Base-by-base conservation (phyloP, 2,329 filamentous ascomycete genomes). In the Aspergillus neotritici region DNA sequence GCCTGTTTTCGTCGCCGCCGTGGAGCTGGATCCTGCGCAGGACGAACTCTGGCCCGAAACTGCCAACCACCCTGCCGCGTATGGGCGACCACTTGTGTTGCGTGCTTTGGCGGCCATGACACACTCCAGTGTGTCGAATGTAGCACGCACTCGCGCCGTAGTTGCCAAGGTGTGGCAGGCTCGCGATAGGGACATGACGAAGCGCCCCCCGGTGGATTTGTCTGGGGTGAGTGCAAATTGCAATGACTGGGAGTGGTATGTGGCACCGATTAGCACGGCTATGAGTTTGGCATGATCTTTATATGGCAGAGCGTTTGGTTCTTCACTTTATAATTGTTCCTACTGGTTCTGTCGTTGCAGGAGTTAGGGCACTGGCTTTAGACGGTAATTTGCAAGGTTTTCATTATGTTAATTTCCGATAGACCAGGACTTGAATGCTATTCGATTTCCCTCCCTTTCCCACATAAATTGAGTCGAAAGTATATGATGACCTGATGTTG, bases 111-210 rank as follows among this genome's bases (percentile, higher is more conserved):
- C 66, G 3, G 58, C 60, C 2, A 67, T 75, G 61, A 58, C 63
- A 0, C 61, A 66, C 15, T 66, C 61, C 0, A 71, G 69, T 1
- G 56, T 73, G 1, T 60, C 61, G 3, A 75, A 75, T 35, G 62
- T 74, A 5, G 61, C 66, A 8, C 64, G 69, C 14, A 73, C 70
- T 6, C 59, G 68, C 9, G 65, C 68, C 0, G 73, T 75, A 3
- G 72, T 75, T 40, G 61, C 67, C 8, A 72, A 70, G 34, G 64
- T 75, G 9, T 75, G 73, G 73, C 65, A 68, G 43, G 64, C 65
- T 34, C 62, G 72, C 15, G 71, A 75, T 39, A 48, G 58, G 28
- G 58, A 62, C 34, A 46, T 65, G 34, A 42, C 62, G 6, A 63
- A 58, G 25, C 46, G 44, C 7, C 39, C 45, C 5, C 16, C 49